Base-by-base conservation (phyloP, 2,329 filamentous ascomycete species). In the Trichoderma sp. region DNA sequence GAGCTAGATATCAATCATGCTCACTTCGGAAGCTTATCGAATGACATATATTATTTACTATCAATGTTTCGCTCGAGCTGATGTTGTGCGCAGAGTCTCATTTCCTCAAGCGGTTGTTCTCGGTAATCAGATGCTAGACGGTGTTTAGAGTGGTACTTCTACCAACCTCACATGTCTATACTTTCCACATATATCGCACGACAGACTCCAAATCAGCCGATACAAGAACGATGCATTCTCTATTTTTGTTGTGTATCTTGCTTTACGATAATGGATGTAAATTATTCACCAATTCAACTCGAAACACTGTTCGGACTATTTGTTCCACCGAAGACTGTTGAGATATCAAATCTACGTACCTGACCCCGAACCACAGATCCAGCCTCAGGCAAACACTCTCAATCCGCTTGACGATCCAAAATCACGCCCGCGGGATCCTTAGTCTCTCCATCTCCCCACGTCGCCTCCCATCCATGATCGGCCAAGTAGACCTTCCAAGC, bases 401-500 rank as follows among this genome's bases (percentile, higher is more conserved):
- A 65, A 48, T 65, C 61, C 2, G 29, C 61, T 22, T 57, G 52
- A 8, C 56, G 22, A 61, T 52, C 32, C 56, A 63, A 34, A 37
- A 67, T 29, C 39, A 67, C 64, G 9, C 64, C 64, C 17, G 19
- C 12, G 3, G 74, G 74, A 61, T 76, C 74, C 48, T 65, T 71
- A 1, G 74, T 76, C 50, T 74, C 73, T 3, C 57, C 50, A 61
- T 76, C 74, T 32, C 74, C 74, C 74, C 74, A 76, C 2, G 69
- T 74, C 1, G 74, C 74, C 13, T 75, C 65, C 74, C 74, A 75
- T 15, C 73, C 73, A 66, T 76, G 66, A 3, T 73, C 73, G 5
- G 70, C 72, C 10, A 75, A 68, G n/a, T 76, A 76, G 5, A 69
- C 73, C 67, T 75, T 75, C 75, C 73, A 76, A 2, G 73, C 74